These are phyloP conservation scores for Populus hybrid DNA, from an alignment of 441 rosid species.

Conservation along the genomic window DNA sequence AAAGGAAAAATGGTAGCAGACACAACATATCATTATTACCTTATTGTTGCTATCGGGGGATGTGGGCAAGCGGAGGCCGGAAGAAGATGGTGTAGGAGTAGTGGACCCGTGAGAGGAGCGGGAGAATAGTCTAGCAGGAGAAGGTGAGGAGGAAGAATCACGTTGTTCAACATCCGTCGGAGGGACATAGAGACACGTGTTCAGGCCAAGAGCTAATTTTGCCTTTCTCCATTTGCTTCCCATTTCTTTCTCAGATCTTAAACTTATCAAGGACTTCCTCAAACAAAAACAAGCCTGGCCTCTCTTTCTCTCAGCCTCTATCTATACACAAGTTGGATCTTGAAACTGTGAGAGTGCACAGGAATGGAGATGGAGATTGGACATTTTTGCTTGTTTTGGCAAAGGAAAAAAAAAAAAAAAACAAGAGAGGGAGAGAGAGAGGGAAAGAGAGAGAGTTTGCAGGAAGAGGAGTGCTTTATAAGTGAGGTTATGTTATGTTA, in stretches of 20 bases:
- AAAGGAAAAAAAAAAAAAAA: neutral
- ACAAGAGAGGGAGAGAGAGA: neutral
- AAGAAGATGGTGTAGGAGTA: constrained; percentile 63
- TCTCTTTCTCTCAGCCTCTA: neutral
- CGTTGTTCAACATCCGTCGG: constrained; percentile 24
- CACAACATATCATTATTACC: constrained; percentile 35
- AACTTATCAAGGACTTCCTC: neutral
- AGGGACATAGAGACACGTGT: constrained; percentile 72
- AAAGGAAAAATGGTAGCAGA: too few species aligned
- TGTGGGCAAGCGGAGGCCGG: constrained; percentile 55
- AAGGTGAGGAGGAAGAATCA: constrained; percentile 7
- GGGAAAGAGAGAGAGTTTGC: neutral
- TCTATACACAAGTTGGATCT: neutral
- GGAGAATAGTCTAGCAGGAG: constrained; percentile 40
- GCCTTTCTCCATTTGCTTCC: constrained; percentile 79
- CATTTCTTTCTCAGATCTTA: constrained; percentile 23
- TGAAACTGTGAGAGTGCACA: neutral
- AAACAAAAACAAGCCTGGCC: neutral
- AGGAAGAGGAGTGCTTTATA: neutral
- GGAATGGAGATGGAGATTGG: neutral
- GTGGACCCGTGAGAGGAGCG: constrained; percentile 32
- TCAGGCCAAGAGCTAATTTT: constrained; percentile 67
- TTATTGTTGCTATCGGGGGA: constrained; percentile 49
- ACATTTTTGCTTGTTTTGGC: neutral
- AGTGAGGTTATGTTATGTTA: neutral